These are phyloP conservation scores for Leonotis leonurus DNA, from an alignment of 257 asterid genomes.

Conservation along the genomic window DNA sequence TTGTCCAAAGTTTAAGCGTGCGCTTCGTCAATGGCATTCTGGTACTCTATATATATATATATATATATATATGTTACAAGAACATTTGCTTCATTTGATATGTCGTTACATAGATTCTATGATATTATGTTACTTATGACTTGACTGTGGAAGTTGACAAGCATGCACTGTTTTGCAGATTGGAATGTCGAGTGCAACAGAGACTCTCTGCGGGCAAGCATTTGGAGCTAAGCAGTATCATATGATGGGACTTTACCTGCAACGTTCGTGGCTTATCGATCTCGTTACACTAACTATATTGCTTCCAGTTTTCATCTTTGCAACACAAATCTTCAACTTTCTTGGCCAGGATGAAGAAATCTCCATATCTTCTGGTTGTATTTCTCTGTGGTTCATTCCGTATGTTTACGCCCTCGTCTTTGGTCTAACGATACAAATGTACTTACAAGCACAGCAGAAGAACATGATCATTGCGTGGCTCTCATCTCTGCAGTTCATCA, in stretches of 20 bases:
- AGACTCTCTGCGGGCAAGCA: conserved; percentile 38
- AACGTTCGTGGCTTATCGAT: conserved; percentile 40
- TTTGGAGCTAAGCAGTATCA: conserved; percentile 37
- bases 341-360: conserved; percentile 13
- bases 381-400: conserved; percentile 4
- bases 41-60: background rate
- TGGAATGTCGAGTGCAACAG: conserved; percentile 52
- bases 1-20: conserved; percentile 1
- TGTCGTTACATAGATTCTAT: too few species aligned
- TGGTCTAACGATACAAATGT: too few species aligned
- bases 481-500: background rate
- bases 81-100: too few species aligned
- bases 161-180: too few species aligned
- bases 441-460: too few species aligned
- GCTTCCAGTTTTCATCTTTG: conserved; percentile 36
- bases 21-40: conserved; percentile 4
- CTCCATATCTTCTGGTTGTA: conserved; percentile 16
- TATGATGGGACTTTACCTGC: conserved; percentile 42
- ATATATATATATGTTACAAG: too few species aligned
- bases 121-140: too few species aligned
- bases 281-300: conserved; percentile 21
- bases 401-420: background rate
- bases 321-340: conserved; percentile 25
- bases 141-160: too few species aligned
- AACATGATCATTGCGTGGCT: conserved; percentile 18